These are phyloP conservation scores for Stemphylium vesicarium DNA, from an alignment of 2,329 filamentous ascomycete species.

Conservation along the genomic window DNA sequence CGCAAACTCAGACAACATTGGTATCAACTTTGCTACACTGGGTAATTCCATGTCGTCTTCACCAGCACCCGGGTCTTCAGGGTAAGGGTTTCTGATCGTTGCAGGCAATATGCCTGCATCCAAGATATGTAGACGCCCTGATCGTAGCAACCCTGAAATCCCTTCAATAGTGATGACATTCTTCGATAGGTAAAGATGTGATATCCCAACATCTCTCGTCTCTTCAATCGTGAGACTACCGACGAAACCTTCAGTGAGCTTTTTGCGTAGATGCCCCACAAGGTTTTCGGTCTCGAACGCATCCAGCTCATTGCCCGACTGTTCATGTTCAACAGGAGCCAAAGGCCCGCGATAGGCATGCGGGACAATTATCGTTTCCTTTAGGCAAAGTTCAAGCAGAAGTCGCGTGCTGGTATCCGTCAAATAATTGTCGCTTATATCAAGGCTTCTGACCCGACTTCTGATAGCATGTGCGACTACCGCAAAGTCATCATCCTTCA, in stretches of 20 bases:
- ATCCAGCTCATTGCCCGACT: constrained; percentile 46
- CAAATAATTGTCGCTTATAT: constrained; percentile 63
- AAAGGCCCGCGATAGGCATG: constrained; percentile 22
- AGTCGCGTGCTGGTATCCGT: constrained; percentile 62
- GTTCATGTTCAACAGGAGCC: constrained; percentile 29
- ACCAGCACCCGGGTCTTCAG: background rate
- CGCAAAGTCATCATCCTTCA: constrained; percentile 61
- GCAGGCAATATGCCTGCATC: constrained; percentile 59
- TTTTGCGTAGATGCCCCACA: constrained; percentile 58
- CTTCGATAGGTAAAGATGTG: constrained; percentile 64
- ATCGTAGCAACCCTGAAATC: constrained; percentile 59
- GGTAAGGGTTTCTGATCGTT: constrained; percentile 15
- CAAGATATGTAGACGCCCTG: constrained; percentile 60
- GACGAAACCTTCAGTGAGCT: constrained; percentile 51
- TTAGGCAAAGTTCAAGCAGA: constrained; percentile 61
- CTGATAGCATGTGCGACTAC: constrained; percentile 60
- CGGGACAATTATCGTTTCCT: constrained; percentile 22
- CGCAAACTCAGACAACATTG: constrained; percentile 56
- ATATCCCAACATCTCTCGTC: constrained; percentile 61
- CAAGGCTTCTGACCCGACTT: constrained; percentile 61
- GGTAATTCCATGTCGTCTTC: constrained; percentile 46
- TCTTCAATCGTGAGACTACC: constrained; percentile 63
- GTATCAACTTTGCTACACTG: constrained; percentile 62
- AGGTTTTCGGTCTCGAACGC: constrained; percentile 52
- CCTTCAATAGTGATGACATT: constrained; percentile 64